Base-by-base conservation (phyloP, 306 rosid species). In the Sicyos edulis region DNA sequence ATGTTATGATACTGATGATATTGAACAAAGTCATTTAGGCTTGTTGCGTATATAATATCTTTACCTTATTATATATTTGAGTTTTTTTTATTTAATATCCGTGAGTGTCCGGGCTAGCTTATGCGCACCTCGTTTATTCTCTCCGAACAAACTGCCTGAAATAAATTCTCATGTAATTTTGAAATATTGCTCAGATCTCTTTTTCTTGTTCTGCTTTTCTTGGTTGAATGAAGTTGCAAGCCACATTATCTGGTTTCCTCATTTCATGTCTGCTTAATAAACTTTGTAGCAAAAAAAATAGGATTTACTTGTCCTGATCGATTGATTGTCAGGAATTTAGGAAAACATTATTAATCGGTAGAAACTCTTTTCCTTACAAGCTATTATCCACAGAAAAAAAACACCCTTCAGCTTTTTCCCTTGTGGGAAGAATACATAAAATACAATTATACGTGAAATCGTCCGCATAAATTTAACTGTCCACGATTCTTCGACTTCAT, bases 381-480 rank as follows among this genome's bases (percentile, higher is more conserved):
- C 14, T 69, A 2, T 47, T 24, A 47, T 67, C 72, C 54, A 67
- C 55, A 65, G 21, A 1, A 65, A 1, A 26, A 13, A 58, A 4
- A 22, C 19, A 21, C 50, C 49, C 32, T 40, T 17, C 9, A 10
- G 4, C 6, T 2, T 10, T 62, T 62, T 40, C 16, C 4, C 70
- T 40, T 20, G 11, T 49, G 10, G 47, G 17, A 14, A 67, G 10
- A 69, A 69, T 50, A 15, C 73, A 69, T 51, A 14, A 22, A 50
- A 69, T n/a, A 61, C 21, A 32, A 61, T 45, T 16, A 50, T 29
- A 50, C 24, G 7, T 69, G 58, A 68, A 49, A 68, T 24, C 59
- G 32, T 50, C 8, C 72, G 2, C 21, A 2, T 47, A 19, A 63
- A 66, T 2, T 45, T 19, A 64, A 64, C 0, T 10, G 7, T 68